A percentile compares a stretch with the other conserved stretches of the same genome.
These are phyloP conservation scores for Cercospora sp. DNA, from an alignment of 2,329 filamentous ascomycete genomes.

Conservation along the genomic window DNA sequence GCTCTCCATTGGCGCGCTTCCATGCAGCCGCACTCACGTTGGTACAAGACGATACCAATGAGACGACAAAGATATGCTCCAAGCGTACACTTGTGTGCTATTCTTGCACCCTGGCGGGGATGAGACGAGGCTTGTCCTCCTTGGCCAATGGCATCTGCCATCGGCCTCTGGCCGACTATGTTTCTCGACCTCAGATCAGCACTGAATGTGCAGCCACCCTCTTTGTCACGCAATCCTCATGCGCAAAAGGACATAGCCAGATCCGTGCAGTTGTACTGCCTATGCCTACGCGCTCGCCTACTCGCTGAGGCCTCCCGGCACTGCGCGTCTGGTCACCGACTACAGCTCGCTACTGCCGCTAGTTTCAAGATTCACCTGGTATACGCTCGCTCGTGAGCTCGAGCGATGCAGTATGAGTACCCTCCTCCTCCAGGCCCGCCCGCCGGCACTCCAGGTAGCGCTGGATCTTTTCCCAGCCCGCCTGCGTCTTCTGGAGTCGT, in stretches of 20 bases:
- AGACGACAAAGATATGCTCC: background rate
- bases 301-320: constrained; percentile 25
- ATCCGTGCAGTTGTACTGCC: constrained; percentile 17
- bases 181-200: constrained; percentile 16
- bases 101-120: constrained; percentile 12
- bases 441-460: constrained; percentile 24
- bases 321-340: constrained; percentile 19
- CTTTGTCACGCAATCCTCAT: constrained; percentile 15
- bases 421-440: constrained; percentile 32
- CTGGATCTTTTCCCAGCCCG: constrained; percentile 28
- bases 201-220: constrained; percentile 17
- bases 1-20: constrained; percentile 9
- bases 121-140: constrained; percentile 13
- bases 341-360: constrained; percentile 19
- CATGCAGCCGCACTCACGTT: constrained; percentile 16
- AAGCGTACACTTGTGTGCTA: constrained; percentile 13
- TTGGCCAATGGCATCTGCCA: constrained; percentile 21
- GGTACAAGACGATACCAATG: constrained; percentile 7
- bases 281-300: constrained; percentile 27
- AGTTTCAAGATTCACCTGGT: constrained; percentile 22
- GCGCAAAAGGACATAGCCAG: constrained; percentile 14
- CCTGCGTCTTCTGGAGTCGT: constrained; percentile 35
- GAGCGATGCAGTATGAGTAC: constrained; percentile 32
- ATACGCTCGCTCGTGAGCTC: constrained; percentile 26
- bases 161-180: constrained; percentile 9